Base-by-base conservation (phyloP, 495 filamentous ascomycete genomes). In the Aspergillus wentii region DNA sequence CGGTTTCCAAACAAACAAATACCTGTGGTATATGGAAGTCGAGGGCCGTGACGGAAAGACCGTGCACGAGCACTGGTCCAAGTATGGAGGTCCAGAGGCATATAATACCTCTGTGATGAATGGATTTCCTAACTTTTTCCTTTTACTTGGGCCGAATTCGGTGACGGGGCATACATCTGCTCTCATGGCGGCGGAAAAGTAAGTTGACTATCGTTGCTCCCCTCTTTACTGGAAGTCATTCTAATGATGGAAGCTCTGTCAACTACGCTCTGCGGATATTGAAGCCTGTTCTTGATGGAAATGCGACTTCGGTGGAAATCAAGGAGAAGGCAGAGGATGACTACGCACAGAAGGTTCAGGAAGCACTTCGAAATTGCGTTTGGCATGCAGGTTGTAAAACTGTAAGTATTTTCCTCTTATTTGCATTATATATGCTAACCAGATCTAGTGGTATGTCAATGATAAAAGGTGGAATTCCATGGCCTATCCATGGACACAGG, bases 61-160 rank as follows among this genome's bases (percentile, higher is more conserved):
- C 18, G 41, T 79, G 5, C 36, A 56, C 11, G 49, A 71, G 21
- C 62, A 67, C 8, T 77, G 70, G 62, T 40, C 59, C 0, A 49
- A 57, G 29, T 53, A 67, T 20, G 77, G 64, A 15, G 69, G 71
- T 1, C 52, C 75, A 0, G 67, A 62, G 17, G 69, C 74, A 8
- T 81, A 81, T 40, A 72, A 72, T 34, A 67, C 66, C 17, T 73
- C 66, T 17, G 73, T 61, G 8, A 45, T 80, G 42, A 69, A 68
- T 41, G 69, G 62, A 5, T 80, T 80, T 47, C 77, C 77, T 0
- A 80, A 80, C 40, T 76, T 76, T 52, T 80, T 80, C 54, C 52
- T 75, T 17, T 51, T 79, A 3, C 64, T 76, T 20, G 77, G 77
- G 0, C 76, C 77, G 0, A 81, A 81, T 44, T 66, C 76, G 2